phyloP scores from a whole-genome alignment of 257 asterid species.

The Forsythia viridissima region DNA sequence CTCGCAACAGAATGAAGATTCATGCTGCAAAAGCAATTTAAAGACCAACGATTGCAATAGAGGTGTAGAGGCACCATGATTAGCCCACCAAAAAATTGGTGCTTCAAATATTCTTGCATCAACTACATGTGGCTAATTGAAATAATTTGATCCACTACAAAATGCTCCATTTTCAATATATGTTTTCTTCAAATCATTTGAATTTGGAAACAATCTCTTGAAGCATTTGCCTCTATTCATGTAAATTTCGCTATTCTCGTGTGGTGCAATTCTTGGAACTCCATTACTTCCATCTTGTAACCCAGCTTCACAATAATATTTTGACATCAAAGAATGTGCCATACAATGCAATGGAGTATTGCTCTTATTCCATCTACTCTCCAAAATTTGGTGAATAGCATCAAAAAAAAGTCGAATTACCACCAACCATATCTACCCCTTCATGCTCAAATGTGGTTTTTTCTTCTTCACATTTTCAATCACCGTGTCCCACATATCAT shows the following conservation, averaged over 20 bases:
- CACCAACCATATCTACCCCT: background rate
- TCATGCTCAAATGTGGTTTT: background rate
- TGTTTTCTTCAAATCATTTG: background rate
- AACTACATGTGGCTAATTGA: too few relatives aligned
- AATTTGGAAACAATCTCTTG: background rate
- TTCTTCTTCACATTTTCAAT: background rate
- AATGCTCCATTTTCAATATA: background rate
- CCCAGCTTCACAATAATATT: background rate
- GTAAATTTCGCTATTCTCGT: background rate
- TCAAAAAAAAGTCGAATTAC: background rate
- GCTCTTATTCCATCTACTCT: background rate
- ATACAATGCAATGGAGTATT: background rate
- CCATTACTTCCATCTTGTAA: background rate
- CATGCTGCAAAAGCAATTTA: background rate
- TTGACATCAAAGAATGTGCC: background rate
- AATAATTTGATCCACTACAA: too few relatives aligned
- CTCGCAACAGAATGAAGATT: background rate
- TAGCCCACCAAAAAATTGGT: background rate
- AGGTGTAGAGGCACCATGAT: background rate
- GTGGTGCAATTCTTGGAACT: background rate
- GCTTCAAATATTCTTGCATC: too few relatives aligned
- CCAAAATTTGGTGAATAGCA: background rate
- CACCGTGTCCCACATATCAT: background rate
- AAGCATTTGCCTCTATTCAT: background rate
- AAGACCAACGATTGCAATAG: background rate